Base-by-base conservation (phyloP, 306 rosid species). In the Hylodesmum podocarpum region DNA sequence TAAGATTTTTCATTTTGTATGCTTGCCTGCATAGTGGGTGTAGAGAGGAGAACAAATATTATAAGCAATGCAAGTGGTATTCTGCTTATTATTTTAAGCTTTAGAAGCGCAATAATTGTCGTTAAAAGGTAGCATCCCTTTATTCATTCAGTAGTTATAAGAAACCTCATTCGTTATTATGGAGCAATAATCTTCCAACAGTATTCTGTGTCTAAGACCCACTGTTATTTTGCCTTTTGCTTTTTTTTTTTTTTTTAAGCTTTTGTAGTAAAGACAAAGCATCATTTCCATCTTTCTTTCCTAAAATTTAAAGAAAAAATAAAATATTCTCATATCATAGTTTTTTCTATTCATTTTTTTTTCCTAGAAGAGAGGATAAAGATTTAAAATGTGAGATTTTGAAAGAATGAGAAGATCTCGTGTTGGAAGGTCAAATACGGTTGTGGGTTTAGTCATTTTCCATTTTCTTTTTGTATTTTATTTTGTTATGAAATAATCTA, bases 21-120 rank as follows among this genome's bases (percentile, higher is more conserved):
- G 43, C 33, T 27, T 76, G 78, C 66, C 70, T 80, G 63, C 70
- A 66, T 63, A 29, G 78, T 63, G 82, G 82, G 85, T 55, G 65
- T 64, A 50, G 47, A 54, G 55, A 63, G 61, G 70, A 12, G 53
- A 76, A 29, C 2, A 43, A 31, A 40, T 19, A 73, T 66, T 36
- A 34, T 63, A 71, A 66, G 41, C 13, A 66, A 19, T 41, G 49
- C 12, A 66, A 69, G 58, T 73, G 49, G 13, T 59, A 31, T 58
- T 80, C 10, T 46, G 53, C 15, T 49, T 24, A 66, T 59, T 39
- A 3, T 66, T 78, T 58, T 10, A 40, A 77, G 37, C 77, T 59
- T 66, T 66, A 58, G 41, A 83, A 59, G 15, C 61, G 78, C 28
- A 66, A 78, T 74, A 67, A 66, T 53, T 70, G 63, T 62, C 1